phyloP scores from a whole-genome alignment of 2,329 filamentous ascomycete species.

The Leptosphaerulina australis region DNA sequence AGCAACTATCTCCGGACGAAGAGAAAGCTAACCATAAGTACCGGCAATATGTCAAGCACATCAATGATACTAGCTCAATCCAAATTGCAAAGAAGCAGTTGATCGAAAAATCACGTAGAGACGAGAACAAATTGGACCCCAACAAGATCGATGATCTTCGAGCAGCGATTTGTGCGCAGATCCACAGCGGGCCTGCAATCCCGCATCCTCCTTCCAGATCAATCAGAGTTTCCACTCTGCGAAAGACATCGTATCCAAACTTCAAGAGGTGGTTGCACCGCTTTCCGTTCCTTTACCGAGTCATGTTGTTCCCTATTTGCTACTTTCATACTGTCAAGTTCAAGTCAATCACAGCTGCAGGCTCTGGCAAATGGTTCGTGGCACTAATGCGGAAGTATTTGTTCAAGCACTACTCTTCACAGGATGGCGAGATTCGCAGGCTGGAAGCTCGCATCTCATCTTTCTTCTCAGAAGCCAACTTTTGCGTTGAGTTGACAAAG shows the following conservation, averaged over 20 bases:
- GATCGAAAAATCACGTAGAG: conserved; percentile 32
- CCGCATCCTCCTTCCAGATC: conserved; percentile 58
- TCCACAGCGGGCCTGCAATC: conserved; percentile 57
- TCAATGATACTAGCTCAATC: conserved; percentile 39
- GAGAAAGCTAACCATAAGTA: conserved; percentile 53
- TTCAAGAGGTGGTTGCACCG: conserved; percentile 56
- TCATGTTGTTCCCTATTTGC: conserved; percentile 56
- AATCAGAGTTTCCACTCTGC: conserved; percentile 57
- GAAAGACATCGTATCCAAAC: conserved; percentile 51
- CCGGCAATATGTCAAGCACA: conserved; percentile 47
- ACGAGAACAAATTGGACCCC: conserved; percentile 40
- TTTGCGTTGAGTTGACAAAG: conserved; percentile 56
- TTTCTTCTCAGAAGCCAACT: conserved; percentile 61
- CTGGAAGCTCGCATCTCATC: conserved; percentile 55
- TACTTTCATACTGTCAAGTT: conserved; percentile 61
- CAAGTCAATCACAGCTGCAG: conserved; percentile 57
- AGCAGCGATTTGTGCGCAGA: conserved; percentile 57
- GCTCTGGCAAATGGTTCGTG: conserved; percentile 59
- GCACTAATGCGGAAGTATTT: conserved; percentile 55
- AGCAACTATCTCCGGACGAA: conserved; percentile 54
- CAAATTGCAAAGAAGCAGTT: conserved; percentile 36
- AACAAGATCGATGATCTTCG: conserved; percentile 52
- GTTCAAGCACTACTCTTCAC: conserved; percentile 56
- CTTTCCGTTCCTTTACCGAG: conserved; percentile 56
- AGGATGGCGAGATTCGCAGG: conserved; percentile 53